A percentile compares a stretch with the other conserved stretches of the same genome.
Conservation (phyloP, 2,329 filamentous ascomycete genomes). For the Ophiostoma populinum region DNA sequence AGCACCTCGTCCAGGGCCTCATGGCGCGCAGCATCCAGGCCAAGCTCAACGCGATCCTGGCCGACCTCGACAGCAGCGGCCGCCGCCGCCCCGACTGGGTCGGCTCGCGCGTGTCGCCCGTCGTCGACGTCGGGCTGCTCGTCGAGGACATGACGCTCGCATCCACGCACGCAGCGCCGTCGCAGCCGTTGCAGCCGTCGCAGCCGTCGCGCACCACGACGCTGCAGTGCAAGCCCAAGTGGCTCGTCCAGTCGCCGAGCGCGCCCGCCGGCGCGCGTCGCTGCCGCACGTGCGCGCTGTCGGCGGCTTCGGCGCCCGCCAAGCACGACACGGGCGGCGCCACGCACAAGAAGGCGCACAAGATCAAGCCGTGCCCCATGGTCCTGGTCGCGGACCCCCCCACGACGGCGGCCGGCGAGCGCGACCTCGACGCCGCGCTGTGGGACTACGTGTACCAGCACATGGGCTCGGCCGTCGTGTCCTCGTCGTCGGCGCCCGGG, state of each 20-base stretch:
- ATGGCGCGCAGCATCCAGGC: slow-evolving; percentile 21
- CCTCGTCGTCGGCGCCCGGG: neutral
- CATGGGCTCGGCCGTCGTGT: slow-evolving; percentile 15
- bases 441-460: slow-evolving; percentile 18
- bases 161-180: neutral
- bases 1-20: slow-evolving; percentile 33
- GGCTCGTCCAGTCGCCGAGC: slow-evolving; percentile 59
- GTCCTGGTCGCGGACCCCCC: slow-evolving; percentile 8
- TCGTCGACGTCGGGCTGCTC: slow-evolving; percentile 47
- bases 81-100: slow-evolving; percentile 24
- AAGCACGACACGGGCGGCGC: neutral
- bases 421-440: slow-evolving; percentile 7
- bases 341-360: slow-evolving; percentile 3
- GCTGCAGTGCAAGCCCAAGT: slow-evolving; percentile 72
- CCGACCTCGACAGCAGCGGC: slow-evolving; percentile 17
- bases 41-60: slow-evolving; percentile 36
- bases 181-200: neutral
- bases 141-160: slow-evolving; percentile 53
- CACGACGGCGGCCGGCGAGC: slow-evolving; percentile 1
- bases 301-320: slow-evolving; percentile 14
- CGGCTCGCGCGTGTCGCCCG: slow-evolving; percentile 32
- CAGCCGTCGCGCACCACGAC: slow-evolving; percentile 17
- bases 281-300: slow-evolving; percentile 58
- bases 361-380: slow-evolving; percentile 12
- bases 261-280: slow-evolving; percentile 44